phyloP scores from a whole-genome alignment of 140 eudicot species.

The Flaveria floridana region DNA sequence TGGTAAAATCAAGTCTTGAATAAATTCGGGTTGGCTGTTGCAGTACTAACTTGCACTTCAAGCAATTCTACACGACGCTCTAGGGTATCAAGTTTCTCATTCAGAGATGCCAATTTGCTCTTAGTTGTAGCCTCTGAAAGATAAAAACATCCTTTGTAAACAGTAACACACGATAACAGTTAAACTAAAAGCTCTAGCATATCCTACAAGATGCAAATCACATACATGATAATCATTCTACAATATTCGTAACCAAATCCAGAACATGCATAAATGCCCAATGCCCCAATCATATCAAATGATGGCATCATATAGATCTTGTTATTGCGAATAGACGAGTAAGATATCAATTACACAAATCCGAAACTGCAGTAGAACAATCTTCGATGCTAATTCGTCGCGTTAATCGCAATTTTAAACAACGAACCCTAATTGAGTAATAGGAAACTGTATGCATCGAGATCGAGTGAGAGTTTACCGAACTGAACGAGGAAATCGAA shows the following conservation, averaged over 20 bases:
- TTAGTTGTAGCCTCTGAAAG: constrained; percentile 83
- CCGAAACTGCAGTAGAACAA: background rate
- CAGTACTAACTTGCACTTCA: constrained; percentile 90
- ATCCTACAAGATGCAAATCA: constrained; percentile 1
- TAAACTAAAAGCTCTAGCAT: background rate
- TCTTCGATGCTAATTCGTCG: constrained; percentile 19
- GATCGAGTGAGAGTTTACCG: constrained; percentile 45
- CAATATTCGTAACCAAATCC: too few species aligned
- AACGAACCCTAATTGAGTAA: constrained; percentile 14
- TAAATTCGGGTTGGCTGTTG: constrained; percentile 76
- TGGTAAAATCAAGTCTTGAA: constrained; percentile 44
- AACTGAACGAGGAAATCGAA: constrained; percentile 92
- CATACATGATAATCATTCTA: background rate
- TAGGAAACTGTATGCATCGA: constrained; percentile 13
- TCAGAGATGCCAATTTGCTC: constrained; percentile 80
- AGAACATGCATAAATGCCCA: background rate
- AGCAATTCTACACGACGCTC: constrained; percentile 85
- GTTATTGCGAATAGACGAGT: background rate
- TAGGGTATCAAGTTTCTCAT: constrained; percentile 89
- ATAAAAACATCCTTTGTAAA: constrained; percentile 8
- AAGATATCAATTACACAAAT: constrained; percentile 3
- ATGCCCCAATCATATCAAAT: constrained; percentile 10
- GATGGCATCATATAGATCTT: background rate
- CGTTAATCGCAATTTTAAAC: background rate
- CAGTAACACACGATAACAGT: constrained; percentile 1